A percentile compares a stretch with the other conserved stretches of the same genome.
phyloP scores from a whole-genome alignment of 805 yeast genomes.

The Lachancea nothofagi region DNA sequence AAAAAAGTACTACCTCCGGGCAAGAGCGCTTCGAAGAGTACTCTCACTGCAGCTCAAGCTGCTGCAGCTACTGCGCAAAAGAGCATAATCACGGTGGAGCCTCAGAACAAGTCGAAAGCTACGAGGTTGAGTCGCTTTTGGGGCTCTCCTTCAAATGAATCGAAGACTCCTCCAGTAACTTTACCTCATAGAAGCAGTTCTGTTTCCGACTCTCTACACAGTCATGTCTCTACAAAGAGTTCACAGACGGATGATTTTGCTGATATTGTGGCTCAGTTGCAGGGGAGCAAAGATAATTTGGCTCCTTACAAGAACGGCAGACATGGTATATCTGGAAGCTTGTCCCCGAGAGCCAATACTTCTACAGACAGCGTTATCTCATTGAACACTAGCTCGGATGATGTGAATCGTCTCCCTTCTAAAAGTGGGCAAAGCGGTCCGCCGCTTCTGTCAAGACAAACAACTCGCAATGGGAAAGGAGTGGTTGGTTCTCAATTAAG shows the following conservation, averaged over 20 bases:
- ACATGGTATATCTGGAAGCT: constrained; percentile 2
- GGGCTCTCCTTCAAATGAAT: not conserved
- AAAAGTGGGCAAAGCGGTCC: not conserved
- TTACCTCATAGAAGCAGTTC: constrained; percentile 1
- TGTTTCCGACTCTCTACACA: constrained; percentile 1
- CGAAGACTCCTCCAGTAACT: not conserved
- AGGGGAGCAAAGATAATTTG: constrained; percentile 2
- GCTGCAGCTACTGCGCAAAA: constrained; percentile 8
- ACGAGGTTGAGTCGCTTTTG: not conserved
- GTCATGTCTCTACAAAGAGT: not conserved
- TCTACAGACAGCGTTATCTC: constrained; percentile 5
- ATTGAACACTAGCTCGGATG: constrained; percentile 2
- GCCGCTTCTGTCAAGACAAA: constrained; percentile 2
- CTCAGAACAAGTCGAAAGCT: constrained; percentile 3
- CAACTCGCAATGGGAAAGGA: not conserved
- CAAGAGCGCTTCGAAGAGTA: not conserved
- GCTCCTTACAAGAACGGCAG: not conserved
- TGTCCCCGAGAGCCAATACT: constrained; percentile 3
- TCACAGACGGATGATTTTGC: constrained; percentile 1
- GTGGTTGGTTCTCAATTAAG: not conserved
- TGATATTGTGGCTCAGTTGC: constrained; percentile 6
- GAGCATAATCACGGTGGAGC: constrained; percentile 2
- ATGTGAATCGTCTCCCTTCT: not conserved
- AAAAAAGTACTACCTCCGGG: not conserved
- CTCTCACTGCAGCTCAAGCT: constrained; percentile 1